These are phyloP conservation scores for Verruconis gallopava DNA, from an alignment of 2,329 filamentous ascomycete species.

Conservation along the genomic window DNA sequence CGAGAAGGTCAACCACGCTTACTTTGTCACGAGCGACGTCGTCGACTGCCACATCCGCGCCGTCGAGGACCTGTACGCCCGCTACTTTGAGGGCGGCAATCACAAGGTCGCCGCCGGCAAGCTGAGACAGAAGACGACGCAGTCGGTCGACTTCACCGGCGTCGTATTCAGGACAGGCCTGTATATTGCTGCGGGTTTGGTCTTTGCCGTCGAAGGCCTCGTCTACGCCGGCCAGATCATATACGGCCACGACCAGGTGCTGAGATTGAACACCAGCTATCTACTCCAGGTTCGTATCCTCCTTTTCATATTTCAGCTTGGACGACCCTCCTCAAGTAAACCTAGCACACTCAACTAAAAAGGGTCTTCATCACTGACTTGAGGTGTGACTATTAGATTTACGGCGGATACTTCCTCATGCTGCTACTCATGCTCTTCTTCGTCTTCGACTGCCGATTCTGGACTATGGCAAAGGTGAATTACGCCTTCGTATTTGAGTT, in stretches of 20 bases:
- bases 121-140: conserved; percentile 56
- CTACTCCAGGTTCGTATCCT: conserved; percentile 46
- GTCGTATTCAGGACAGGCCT: conserved; percentile 46
- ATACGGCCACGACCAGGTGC: conserved; percentile 14
- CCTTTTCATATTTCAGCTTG: too few relatives aligned
- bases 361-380: too few relatives aligned
- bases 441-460: conserved; percentile 70
- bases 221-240: conserved; percentile 25
- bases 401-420: conserved; percentile 82
- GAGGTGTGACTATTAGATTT: too few relatives aligned
- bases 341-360: too few relatives aligned
- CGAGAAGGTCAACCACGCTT: conserved; percentile 79
- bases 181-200: conserved; percentile 27
- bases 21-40: conserved; percentile 82
- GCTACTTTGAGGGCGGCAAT: conserved; percentile 89
- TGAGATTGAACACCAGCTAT: conserved; percentile 28
- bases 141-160: conserved; percentile 45
- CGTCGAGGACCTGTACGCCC: conserved; percentile 82
- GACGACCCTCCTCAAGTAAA: too few relatives aligned
- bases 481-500: conserved; percentile 97
- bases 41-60: conserved; percentile 67
- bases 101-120: conserved; percentile 84
- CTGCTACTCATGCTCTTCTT: conserved; percentile 74
- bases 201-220: conserved; percentile 31
- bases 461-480: conserved; percentile 78